A percentile compares a stretch with the other conserved stretches of the same genome.
phyloP scores from a whole-genome alignment of 2,329 filamentous ascomycete genomes.

The Fusarium dlaminii region DNA sequence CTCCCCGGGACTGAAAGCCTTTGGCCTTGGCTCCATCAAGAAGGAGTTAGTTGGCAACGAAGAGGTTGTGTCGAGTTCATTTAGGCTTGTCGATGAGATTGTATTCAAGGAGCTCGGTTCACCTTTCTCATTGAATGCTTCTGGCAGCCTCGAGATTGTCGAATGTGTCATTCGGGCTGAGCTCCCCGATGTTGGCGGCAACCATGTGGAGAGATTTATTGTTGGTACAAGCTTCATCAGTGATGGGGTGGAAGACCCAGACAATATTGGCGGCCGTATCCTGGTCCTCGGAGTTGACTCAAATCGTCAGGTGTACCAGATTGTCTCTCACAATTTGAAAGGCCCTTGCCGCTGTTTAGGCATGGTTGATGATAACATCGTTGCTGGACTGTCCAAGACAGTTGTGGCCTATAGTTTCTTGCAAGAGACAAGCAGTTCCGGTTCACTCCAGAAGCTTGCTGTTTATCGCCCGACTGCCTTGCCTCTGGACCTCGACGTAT shows the following conservation, averaged over 20 bases:
- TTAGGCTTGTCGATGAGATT: conserved; percentile 91
- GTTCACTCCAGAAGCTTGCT: conserved; percentile 74
- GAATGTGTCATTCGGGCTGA: conserved; percentile 85
- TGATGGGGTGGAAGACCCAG: conserved; percentile 61
- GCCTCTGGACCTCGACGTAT: conserved; percentile 81
- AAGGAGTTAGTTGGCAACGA: conserved; percentile 75
- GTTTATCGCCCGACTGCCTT: conserved; percentile 85
- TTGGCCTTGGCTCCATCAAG: conserved; percentile 87
- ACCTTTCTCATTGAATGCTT: conserved; percentile 67
- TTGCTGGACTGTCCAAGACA: conserved; percentile 90
- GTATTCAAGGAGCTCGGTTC: conserved; percentile 81
- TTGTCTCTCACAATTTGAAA: conserved; percentile 75
- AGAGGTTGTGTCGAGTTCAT: conserved; percentile 81
- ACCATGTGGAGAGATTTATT: conserved; percentile 80
- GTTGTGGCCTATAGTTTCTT: conserved; percentile 68
- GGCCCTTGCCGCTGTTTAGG: conserved; percentile 84
- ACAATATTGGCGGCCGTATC: conserved; percentile 74
- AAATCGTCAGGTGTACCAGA: conserved; percentile 75
- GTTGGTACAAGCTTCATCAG: conserved; percentile 84
- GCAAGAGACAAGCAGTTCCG: conserved; percentile 65
- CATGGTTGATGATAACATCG: conserved; percentile 78
- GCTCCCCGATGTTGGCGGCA: conserved; percentile 67
- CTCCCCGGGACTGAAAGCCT: conserved; percentile 79
- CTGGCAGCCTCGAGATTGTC: conserved; percentile 72
- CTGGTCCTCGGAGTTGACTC: conserved; percentile 84